Evolutionary conservation across 2,329 filamentous ascomycete species (phyloP), one percentile per base, ranked within the genome.

Genomic region (Fusarium sp.): DNA sequence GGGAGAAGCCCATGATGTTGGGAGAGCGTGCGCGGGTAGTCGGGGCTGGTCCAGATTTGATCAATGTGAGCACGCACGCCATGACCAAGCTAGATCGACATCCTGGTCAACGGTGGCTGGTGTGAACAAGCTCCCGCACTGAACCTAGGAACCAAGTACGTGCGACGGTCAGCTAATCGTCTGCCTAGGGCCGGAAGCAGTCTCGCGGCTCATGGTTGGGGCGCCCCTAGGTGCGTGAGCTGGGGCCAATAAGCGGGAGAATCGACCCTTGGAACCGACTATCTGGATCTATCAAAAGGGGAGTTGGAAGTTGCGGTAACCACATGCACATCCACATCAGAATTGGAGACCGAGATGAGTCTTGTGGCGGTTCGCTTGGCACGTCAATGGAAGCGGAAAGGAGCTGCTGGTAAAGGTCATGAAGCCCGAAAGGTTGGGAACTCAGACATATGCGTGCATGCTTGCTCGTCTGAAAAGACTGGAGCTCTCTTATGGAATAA

Each of bases 21-120:
- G 51, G 56, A 60, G 63, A 72, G 55, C 54, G 55, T 65, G 47
- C 53, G 54, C 47, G 67, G 62, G 62, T 69, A 62, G 57, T 61
- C 57, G 67, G 62, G 60, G 62, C 34, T 60, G 61, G 60, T 68
- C 72, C 65, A 67, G 70, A 69, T 71, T 72, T 56, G 67, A 62
- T 71, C 69, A 70, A 37, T 50, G 57, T 60, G 67, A 57, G 70
- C 69, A 68, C 65, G 62, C 72, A 73, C 65, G 69, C 70, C 72
- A 74, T 71, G 62, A 57, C 57, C 53, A 60, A 65, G 40, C 56
- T 50, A 56, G 70, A 72, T 73, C 68, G 55, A 67, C 61, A 65
- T 57, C 61, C 60, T 70, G 63, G 61, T 64, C 69, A 59, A 62
- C 51, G 68, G 71, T 74, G 63, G 72, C 70, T 74, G 61, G 50